Evolutionary conservation across 192 early-diverging fungal genomes (phyloP).

Genomic region (Polychytrium aggregatum): DNA sequence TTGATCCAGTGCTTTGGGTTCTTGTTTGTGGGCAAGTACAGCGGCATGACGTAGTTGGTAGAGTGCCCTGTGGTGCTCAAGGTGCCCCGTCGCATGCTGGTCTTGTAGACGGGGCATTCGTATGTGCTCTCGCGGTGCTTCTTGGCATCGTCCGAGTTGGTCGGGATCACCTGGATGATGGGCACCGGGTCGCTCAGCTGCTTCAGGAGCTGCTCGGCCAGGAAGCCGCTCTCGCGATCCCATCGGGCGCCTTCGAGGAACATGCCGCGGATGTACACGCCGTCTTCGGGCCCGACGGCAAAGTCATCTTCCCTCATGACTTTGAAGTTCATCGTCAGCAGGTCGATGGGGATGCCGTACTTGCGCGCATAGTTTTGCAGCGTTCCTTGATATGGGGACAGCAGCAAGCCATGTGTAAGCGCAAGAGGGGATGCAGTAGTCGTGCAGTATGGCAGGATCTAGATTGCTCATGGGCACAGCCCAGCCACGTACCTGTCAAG

Average conservation of each 20-base stretch:
- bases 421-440: neutral
- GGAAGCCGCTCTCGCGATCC: slow-evolving; percentile 23
- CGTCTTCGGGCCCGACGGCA: slow-evolving; percentile 29
- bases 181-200: slow-evolving; percentile 44
- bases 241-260: slow-evolving; percentile 51
- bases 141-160: slow-evolving; percentile 25
- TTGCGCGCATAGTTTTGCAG: slow-evolving; percentile 55
- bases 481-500: slow-evolving; percentile 29
- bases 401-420: no score
- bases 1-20: slow-evolving; percentile 41
- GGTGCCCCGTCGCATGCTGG: slow-evolving; percentile 41
- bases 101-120: slow-evolving; percentile 54
- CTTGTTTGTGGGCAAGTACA: slow-evolving; percentile 28
- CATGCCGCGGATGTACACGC: slow-evolving; percentile 44
- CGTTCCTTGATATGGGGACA: slow-evolving; percentile 18
- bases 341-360: slow-evolving; percentile 51
- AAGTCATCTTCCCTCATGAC: slow-evolving; percentile 29
- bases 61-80: slow-evolving; percentile 51
- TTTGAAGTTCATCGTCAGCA: slow-evolving; percentile 39
- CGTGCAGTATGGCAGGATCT: neutral
- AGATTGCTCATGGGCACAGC: neutral
- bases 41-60: slow-evolving; percentile 46
- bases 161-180: slow-evolving; percentile 36
- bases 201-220: slow-evolving; percentile 41
- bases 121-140: slow-evolving; percentile 27